phyloP scores from a whole-genome alignment of 2,329 filamentous ascomycete genomes.

The Exophiala sideris region DNA sequence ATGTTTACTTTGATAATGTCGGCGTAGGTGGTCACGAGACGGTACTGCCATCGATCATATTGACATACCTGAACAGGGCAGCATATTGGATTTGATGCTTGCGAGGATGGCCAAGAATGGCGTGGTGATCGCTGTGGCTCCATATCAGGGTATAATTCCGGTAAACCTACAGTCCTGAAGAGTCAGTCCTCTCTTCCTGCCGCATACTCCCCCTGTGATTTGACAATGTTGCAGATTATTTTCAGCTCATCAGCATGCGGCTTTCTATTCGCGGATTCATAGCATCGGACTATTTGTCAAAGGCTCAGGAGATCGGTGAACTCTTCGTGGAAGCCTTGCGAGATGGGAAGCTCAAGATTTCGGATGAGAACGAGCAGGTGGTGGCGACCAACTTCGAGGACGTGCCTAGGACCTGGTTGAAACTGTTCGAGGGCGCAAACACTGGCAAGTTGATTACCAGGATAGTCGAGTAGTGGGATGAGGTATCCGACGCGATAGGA shows the following conservation, averaged over 20 bases:
- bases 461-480: background rate
- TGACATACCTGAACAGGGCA: conserved; percentile 5
- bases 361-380: conserved; percentile 51
- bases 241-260: conserved; percentile 48
- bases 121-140: conserved; percentile 57
- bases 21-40: conserved; percentile 10
- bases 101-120: conserved; percentile 16
- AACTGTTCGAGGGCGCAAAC: conserved; percentile 67
- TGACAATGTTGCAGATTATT: conserved; percentile 35
- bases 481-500: no score
- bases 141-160: conserved; percentile 40
- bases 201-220: background rate
- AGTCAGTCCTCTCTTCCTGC: conserved; percentile 8
- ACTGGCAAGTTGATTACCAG: conserved; percentile 55
- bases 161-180: conserved; percentile 20
- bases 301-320: conserved; percentile 56
- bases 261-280: conserved; percentile 28
- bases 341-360: conserved; percentile 63
- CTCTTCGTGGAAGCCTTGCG: conserved; percentile 68
- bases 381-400: conserved; percentile 42
- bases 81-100: conserved; percentile 26
- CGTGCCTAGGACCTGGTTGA: conserved; percentile 52
- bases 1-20: conserved; percentile 69
- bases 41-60: background rate
- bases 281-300: conserved; percentile 57